Conservation (phyloP, 805 yeast genomes). For the Ogataea ganodermae region DNA sequence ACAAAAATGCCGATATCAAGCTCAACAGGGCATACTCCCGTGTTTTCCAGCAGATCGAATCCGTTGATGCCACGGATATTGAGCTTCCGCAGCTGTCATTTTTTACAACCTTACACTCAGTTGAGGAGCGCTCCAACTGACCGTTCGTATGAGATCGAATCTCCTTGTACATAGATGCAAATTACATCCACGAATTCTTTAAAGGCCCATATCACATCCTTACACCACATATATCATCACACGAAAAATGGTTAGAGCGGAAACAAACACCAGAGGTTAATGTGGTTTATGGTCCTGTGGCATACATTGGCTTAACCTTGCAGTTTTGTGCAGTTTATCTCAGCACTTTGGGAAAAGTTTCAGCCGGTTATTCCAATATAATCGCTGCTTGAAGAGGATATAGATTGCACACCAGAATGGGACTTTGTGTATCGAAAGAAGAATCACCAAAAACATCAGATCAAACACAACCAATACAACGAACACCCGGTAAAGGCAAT, state of each 20-base stretch:
- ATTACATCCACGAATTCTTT: not conserved
- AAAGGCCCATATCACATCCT: not conserved
- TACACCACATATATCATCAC: slow-evolving; percentile 2
- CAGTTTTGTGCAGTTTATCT: not conserved
- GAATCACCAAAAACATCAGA: slow-evolving; percentile 4
- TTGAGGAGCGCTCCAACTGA: slow-evolving; percentile 5
- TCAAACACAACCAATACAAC: slow-evolving; percentile 9
- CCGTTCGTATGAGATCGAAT: not conserved
- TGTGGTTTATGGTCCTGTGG: not conserved
- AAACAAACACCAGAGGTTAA: not conserved
- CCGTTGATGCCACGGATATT: slow-evolving; percentile 38
- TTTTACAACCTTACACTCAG: slow-evolving; percentile 10
- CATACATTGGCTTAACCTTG: not conserved
- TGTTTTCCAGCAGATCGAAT: slow-evolving; percentile 35
- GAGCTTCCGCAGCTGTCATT: slow-evolving; percentile 39
- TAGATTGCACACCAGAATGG: too few species aligned
- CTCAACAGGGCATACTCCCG: slow-evolving; percentile 41
- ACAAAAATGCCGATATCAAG: slow-evolving; percentile 44
- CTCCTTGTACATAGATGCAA: not conserved
- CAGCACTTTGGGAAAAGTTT: too few species aligned
- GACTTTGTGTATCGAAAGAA: slow-evolving; percentile 31
- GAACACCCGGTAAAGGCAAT: not conserved
- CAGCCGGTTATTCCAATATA: too few species aligned
- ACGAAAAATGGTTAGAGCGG: not conserved
- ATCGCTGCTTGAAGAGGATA: too few species aligned